Percentiles rank a stretch among this genome's conserved stretches.
phyloP scores from a whole-genome alignment of 2,329 filamentous ascomycete species.

The Meredithiella fracta region DNA sequence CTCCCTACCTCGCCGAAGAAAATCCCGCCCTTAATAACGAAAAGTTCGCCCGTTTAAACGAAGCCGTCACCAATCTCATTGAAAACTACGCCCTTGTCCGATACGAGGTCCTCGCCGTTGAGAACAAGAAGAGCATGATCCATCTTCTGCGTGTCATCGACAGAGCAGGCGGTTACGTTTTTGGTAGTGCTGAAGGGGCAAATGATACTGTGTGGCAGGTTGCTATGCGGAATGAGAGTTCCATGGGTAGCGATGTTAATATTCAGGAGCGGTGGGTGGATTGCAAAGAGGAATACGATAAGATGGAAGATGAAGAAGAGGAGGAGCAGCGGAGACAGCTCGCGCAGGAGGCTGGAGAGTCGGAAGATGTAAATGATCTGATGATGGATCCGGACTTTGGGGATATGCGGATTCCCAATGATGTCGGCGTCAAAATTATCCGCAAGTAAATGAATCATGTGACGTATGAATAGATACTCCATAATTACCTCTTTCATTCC shows the following conservation, averaged over 20 bases:
- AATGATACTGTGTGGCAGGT: slow-evolving; percentile 97
- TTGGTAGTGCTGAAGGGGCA: slow-evolving; percentile 75
- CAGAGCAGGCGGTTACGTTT: slow-evolving; percentile 80
- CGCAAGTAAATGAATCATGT: slow-evolving; percentile 30
- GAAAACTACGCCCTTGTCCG: slow-evolving; percentile 79
- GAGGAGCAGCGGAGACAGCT: slow-evolving; percentile 51
- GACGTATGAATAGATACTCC: background rate
- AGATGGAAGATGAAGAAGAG: slow-evolving; percentile 55
- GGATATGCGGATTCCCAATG: slow-evolving; percentile 34
- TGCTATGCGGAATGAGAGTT: slow-evolving; percentile 64
- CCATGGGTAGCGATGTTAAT: slow-evolving; percentile 66
- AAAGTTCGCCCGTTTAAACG: slow-evolving; percentile 74
- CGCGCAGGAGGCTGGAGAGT: slow-evolving; percentile 18
- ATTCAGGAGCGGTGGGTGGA: slow-evolving; percentile 95
- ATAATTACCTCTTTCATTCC: background rate
- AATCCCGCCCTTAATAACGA: slow-evolving; percentile 49
- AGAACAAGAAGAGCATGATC: slow-evolving; percentile 97
- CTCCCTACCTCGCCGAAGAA: slow-evolving; percentile 66
- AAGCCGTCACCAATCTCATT: slow-evolving; percentile 71
- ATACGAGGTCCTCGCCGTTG: slow-evolving; percentile 87
- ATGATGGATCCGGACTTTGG: slow-evolving; percentile 32
- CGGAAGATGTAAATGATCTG: slow-evolving; percentile 17
- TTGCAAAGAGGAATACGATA: slow-evolving; percentile 73
- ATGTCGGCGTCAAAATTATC: slow-evolving; percentile 56
- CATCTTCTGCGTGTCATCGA: slow-evolving; percentile 77